These are phyloP conservation scores for Phytophthora agathidicida DNA, from an alignment of 352 stramenopile genomes.

Conservation along the genomic window DNA sequence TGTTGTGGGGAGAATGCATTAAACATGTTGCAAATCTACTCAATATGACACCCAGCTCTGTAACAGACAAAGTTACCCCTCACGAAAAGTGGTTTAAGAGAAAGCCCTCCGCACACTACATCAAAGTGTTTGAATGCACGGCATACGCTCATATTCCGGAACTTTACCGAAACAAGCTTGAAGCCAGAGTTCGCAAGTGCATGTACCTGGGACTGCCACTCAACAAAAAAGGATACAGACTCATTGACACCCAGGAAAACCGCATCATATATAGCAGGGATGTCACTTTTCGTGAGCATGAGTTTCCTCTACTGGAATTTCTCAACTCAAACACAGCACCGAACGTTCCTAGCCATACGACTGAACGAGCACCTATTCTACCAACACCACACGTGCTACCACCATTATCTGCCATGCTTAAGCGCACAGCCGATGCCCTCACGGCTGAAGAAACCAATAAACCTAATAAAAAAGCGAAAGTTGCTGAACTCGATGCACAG, in stretches of 20 bases:
- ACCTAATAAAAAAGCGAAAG: not conserved
- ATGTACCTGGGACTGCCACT: conserved; percentile 15
- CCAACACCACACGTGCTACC: not conserved
- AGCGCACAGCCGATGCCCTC: not conserved
- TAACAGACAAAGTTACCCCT: conserved; percentile 15
- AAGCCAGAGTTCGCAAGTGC: not conserved
- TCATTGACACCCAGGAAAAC: conserved; percentile 13
- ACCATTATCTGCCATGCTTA: not conserved
- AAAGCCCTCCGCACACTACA: conserved; percentile 9
- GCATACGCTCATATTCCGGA: conserved; percentile 13
- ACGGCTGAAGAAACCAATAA: not conserved
- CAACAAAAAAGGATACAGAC: conserved; percentile 23
- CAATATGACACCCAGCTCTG: conserved; percentile 14
- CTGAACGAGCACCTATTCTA: not conserved
- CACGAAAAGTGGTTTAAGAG: conserved; percentile 14
- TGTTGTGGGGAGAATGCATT: too few species aligned
- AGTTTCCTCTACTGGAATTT: too few species aligned
- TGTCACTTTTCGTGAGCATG: conserved; percentile 4
- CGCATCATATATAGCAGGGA: conserved; percentile 18
- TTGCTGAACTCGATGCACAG: too few species aligned
- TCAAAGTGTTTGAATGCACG: conserved; percentile 19
- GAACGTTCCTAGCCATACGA: not conserved
- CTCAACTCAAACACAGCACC: not conserved
- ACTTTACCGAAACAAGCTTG: conserved; percentile 9
- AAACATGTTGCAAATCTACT: too few species aligned